These are phyloP conservation scores for Populus trichocarpa DNA, from an alignment of 441 rosid species.

Conservation along the genomic window DNA sequence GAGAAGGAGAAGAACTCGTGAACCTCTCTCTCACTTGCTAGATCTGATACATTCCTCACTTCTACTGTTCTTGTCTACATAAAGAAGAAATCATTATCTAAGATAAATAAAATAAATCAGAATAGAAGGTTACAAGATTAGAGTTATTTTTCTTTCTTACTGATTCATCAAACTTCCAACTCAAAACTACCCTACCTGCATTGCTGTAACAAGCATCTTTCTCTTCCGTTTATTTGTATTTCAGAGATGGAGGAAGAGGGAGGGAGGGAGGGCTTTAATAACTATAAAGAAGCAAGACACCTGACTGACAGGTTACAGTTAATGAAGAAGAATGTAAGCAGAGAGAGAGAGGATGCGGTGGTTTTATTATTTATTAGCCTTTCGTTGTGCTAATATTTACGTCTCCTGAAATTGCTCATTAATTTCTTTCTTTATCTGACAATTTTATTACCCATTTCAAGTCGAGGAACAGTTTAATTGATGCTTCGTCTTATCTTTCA, in stretches of 20 bases:
- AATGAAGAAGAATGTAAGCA: no score
- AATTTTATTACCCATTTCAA: no score
- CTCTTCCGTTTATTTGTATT: neutral
- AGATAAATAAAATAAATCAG: neutral
- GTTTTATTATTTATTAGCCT: no score
- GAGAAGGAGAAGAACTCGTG: conserved; percentile 96
- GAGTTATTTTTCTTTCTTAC: neutral
- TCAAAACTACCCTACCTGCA: neutral
- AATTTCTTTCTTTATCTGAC: no score
- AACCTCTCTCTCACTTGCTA: conserved; percentile 91
- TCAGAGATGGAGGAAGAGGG: neutral
- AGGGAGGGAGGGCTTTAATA: neutral
- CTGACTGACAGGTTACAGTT: neutral
- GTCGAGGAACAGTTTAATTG: no score
- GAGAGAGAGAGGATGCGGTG: no score
- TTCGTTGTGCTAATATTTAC: no score
- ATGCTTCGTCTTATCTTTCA: no score
- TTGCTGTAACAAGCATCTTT: neutral
- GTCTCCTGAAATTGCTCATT: no score
- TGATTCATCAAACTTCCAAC: neutral
- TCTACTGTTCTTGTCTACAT: conserved; percentile 72
- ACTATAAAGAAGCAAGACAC: neutral
- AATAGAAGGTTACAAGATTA: no score
- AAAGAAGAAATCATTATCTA: neutral
- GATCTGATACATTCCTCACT: conserved; percentile 87